Conservation (phyloP, 2,329 filamentous ascomycete species). For the Pseudohalonectria lignicola region DNA sequence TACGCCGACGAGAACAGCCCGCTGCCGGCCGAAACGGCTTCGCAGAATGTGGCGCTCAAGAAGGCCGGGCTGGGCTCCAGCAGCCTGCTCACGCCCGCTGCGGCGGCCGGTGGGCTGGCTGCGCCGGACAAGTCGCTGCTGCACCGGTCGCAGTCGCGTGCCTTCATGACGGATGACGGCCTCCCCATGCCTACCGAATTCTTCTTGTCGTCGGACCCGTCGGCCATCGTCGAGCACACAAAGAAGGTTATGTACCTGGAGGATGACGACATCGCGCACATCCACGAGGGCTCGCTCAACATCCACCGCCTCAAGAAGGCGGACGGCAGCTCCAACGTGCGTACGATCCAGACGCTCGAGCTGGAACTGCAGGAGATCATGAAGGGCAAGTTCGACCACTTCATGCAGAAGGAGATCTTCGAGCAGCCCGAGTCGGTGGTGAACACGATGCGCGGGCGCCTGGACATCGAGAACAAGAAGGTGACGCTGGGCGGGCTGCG, state of each 20-base stretch:
- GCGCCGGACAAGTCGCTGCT: slow-evolving; percentile 96
- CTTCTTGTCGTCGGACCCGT: slow-evolving; percentile 97
- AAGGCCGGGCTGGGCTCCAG: slow-evolving; percentile 78
- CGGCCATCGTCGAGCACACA: slow-evolving; percentile 97
- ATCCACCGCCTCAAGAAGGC: slow-evolving; percentile 97
- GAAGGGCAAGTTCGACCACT: slow-evolving; percentile 99
- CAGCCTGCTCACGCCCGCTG: slow-evolving; percentile 49
- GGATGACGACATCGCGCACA: slow-evolving; percentile 98
- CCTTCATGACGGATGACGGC: slow-evolving; percentile 97
- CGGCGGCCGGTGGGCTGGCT: slow-evolving; percentile 42
- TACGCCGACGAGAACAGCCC: slow-evolving; percentile 77
- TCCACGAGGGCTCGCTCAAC: slow-evolving; percentile 97
- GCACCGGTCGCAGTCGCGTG: slow-evolving; percentile 95
- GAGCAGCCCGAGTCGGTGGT: slow-evolving; percentile 98
- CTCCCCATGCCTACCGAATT: slow-evolving; percentile 97
- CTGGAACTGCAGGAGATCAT: slow-evolving; percentile 99
- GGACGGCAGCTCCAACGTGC: slow-evolving; percentile 92
- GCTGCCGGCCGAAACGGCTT: slow-evolving; percentile 85
- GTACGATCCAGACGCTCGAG: slow-evolving; percentile 96
- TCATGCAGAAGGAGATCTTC: slow-evolving; percentile 99
- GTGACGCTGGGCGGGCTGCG: slow-evolving; percentile 92
- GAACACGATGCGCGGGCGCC: slow-evolving; percentile 99
- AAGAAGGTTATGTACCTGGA: slow-evolving; percentile 99
- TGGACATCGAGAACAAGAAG: slow-evolving; percentile 86
- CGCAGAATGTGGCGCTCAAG: slow-evolving; percentile 94